Conservation (phyloP, 768 basidiomycete genomes). For the Auricularia auricula-judae region DNA sequence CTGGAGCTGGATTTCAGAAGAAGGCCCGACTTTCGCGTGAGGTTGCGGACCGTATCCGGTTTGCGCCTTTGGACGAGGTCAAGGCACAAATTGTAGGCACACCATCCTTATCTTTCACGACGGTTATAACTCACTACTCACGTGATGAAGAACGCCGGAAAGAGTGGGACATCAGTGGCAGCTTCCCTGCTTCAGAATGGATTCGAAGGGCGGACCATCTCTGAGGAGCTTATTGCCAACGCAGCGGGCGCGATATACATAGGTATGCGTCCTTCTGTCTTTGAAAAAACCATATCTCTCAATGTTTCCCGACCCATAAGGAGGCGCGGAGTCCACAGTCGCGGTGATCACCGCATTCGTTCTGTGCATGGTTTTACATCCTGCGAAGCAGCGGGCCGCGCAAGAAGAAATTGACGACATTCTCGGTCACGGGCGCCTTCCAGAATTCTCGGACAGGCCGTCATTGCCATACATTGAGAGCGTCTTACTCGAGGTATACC, state of each 20-base stretch:
- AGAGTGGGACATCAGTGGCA: too few relatives aligned
- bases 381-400: constrained; percentile 7
- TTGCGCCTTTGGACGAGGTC: too few relatives aligned
- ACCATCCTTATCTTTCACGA: too few relatives aligned
- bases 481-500: constrained; percentile 8
- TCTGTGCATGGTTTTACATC: constrained; percentile 2
- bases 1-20: constrained; percentile 11
- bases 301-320: neutral
- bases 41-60: neutral
- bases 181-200: too few relatives aligned
- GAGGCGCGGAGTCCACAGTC: neutral
- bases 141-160: too few relatives aligned
- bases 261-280: neutral
- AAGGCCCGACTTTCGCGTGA: neutral
- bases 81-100: too few relatives aligned
- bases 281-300: neutral
- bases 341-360: neutral
- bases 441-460: constrained; percentile 3
- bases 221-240: neutral
- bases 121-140: too few relatives aligned
- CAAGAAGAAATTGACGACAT: constrained; percentile 9
- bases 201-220: too few relatives aligned
- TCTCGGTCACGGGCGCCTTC: constrained; percentile 4
- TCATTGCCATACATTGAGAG: constrained; percentile 10
- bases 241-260: neutral